Base-by-base conservation (phyloP, 805 yeast species). In the Candida montana region DNA sequence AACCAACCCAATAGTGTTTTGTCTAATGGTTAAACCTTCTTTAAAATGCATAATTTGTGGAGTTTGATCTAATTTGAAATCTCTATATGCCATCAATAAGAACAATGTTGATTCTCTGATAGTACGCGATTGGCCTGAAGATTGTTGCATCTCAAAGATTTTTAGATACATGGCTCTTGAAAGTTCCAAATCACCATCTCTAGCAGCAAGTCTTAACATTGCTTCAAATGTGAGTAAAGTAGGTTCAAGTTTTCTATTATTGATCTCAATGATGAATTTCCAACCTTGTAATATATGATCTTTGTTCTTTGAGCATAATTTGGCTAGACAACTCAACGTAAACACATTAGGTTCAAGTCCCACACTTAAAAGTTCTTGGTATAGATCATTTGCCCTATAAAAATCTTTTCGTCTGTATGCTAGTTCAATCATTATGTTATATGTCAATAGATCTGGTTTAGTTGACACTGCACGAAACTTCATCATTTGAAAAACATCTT, bases 401-500 rank as follows among this genome's bases (percentile, higher is more conserved):
- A 85, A 67, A 41, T 85, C 75, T 37, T 75, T 69, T 41, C 76
- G 71, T 47, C 74, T 74, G 4, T 81, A 75, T 47, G 84, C 79
- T 7, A 86, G 67, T 10, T 79, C 70, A 11, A 91, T 75, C 68
- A 89, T 76, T 6, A 83, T 75, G 44, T 81, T 79, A 59, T 89
- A 93, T 1, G 89, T 76, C 15, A 64, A 61, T 0, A 75, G 54
- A 36, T 79, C 83, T 0, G 98, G 96, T 37, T 76, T 72, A 13
- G 89, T 77, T 21, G 68, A 65, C 5, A 68, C 54, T 1, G 93
- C 78, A 50, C 83, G 59, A 58, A 86, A 91, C 57, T 88, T 91
- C 89, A 93, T 79, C 47, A 87, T 77, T 49, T 83, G 88, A 62
- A 93, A 93, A 2, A 85, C 67, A 34, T 79, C 79, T 42, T 75